Base-by-base conservation (phyloP, 306 rosid genomes). In the Nissolia schottii region DNA sequence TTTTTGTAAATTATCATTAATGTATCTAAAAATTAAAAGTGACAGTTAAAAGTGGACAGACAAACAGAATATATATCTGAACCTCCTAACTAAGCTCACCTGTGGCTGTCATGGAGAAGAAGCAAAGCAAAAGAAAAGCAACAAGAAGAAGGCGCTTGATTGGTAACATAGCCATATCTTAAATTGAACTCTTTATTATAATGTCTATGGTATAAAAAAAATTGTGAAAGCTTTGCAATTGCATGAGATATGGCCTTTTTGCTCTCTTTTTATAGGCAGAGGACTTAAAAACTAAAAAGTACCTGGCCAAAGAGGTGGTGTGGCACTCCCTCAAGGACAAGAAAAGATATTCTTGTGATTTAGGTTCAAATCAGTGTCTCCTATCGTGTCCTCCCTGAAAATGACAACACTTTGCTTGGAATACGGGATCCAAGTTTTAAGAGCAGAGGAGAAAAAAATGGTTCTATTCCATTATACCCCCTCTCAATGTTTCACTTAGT, bases 301-400 rank as follows among this genome's bases (percentile, higher is more conserved):
- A n/a, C n/a, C n/a, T n/a, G 66, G 74, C 40, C 55, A 69, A 56
- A 58, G 69, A 62, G 64, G 64, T 69, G 50, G n/a, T n/a, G n/a
- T n/a, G n/a, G n/a, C 57, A 60, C 2, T 3, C 19, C 19, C 14
- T 50, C 25, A 23, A 67, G 8, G 85, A 80, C 80, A 77, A 20
- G 57, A 67, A 38, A 80, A 72, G 49, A 67, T 28, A 80, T 61
- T 40, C 63, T 64, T 57, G 46, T 41, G 60, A 84, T 50, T 54
- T 58, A 19, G 70, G 78, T 80, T 77, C 73, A 56, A 77, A 84
- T 84, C 87, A 74, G 3, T 80, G 87, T 77, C 85, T 80, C 85
- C 72, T 69, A 54, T 76, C 70, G 2, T 84, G 78, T 84, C 69
- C 28, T 64, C 73, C 79, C 16, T 64, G 85, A 84, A 77, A 84